A percentile compares a stretch with the other conserved stretches of the same genome.
Conservation (phyloP, 192 early-diverging fungal species). For the Linnemannia zychae region DNA sequence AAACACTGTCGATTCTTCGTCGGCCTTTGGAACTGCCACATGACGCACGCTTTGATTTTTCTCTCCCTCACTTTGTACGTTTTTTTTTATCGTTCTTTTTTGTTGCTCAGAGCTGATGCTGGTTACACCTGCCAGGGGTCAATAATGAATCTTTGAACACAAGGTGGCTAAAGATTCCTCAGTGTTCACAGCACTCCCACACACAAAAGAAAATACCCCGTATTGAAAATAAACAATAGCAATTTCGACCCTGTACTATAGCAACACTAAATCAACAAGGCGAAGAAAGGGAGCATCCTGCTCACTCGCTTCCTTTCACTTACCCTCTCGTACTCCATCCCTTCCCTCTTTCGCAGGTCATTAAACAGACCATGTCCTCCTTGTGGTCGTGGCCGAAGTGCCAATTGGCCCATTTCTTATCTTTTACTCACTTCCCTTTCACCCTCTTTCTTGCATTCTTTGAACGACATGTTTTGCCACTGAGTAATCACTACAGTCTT, state of each 20-base stretch:
- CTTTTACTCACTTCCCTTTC: not conserved
- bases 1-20: slow-evolving; percentile 22
- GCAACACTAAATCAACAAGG: slow-evolving; percentile 8
- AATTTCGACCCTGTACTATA: slow-evolving; percentile 1
- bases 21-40: slow-evolving; percentile 25
- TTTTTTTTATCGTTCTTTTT: slow-evolving; percentile 11
- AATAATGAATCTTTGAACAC: not conserved
- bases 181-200: not conserved
- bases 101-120: not conserved
- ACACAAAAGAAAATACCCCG: not conserved
- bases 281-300: not conserved
- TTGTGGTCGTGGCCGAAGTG: slow-evolving; percentile 38
- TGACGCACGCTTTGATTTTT: slow-evolving; percentile 3
- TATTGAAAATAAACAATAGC: not conserved
- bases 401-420: slow-evolving; percentile 51
- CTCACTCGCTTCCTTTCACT: not conserved
- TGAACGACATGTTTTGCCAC: not conserved
- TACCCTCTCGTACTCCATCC: not conserved
- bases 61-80: not conserved
- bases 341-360: not conserved
- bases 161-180: slow-evolving; percentile 7
- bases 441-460: not conserved
- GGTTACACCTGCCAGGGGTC: not conserved
- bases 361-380: not conserved
- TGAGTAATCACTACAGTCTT: no score